These are phyloP conservation scores for Microthyrium microscopicum DNA, from an alignment of 2,329 filamentous ascomycete genomes.

Conservation along the genomic window DNA sequence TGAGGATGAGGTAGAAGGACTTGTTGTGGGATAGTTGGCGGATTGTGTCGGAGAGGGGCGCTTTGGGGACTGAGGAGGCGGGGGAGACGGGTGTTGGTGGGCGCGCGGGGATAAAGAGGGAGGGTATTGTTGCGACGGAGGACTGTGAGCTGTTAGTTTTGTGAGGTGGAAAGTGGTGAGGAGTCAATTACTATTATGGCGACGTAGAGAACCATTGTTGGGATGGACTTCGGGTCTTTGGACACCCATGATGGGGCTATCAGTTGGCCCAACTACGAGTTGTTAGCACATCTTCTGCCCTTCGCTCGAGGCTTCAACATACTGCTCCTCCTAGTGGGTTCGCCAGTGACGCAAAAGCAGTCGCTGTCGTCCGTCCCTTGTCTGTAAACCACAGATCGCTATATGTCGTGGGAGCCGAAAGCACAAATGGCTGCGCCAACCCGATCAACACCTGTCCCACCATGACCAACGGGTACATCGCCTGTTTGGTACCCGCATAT, in stretches of 20 bases:
- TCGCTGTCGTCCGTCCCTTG: conserved; percentile 67
- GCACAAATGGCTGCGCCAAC: conserved; percentile 78
- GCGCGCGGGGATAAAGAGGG: conserved; percentile 60
- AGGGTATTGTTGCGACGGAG: conserved; percentile 50
- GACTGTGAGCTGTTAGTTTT: conserved; percentile 26
- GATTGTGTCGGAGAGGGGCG: conserved; percentile 39
- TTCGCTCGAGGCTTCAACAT: conserved; percentile 9
- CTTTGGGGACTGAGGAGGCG: conserved; percentile 39
- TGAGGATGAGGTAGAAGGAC: conserved; percentile 64
- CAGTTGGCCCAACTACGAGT: conserved; percentile 47
- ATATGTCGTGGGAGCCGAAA: conserved; percentile 77
- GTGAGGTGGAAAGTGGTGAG: not conserved
- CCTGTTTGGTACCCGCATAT: conserved; percentile 52
- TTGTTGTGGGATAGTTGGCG: conserved; percentile 31
- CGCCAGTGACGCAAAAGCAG: conserved; percentile 66
- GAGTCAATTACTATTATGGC: conserved; percentile 54
- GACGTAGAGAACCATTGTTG: conserved; percentile 70
- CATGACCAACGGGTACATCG: conserved; percentile 63
- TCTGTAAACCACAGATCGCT: conserved; percentile 91
- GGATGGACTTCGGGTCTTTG: conserved; percentile 44
- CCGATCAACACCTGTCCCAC: conserved; percentile 84
- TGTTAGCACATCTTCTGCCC: conserved; percentile 1
- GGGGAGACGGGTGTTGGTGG: conserved; percentile 66
- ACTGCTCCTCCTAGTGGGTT: conserved; percentile 84
- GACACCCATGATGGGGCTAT: conserved; percentile 71